phyloP scores from a whole-genome alignment of 257 asterid genomes.

The Vinca minor region DNA sequence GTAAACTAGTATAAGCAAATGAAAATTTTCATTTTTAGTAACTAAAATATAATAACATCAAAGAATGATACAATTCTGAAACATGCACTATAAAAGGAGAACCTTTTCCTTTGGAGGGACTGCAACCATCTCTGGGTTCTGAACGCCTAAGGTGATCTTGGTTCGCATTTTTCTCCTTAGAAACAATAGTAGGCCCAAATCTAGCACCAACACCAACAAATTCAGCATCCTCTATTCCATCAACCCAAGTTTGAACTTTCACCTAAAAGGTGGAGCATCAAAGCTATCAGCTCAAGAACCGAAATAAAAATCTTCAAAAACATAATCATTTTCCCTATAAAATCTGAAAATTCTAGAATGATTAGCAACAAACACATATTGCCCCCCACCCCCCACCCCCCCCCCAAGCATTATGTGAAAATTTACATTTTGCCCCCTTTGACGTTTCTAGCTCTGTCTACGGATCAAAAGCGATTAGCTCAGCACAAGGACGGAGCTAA shows the following conservation, averaged over 20 bases:
- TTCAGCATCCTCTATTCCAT: constrained; percentile 61
- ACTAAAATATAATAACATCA: constrained; percentile 8
- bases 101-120: constrained; percentile 56
- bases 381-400: too few relatives aligned
- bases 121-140: constrained; percentile 75
- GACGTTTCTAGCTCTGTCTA: too few relatives aligned
- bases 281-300: neutral
- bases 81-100: neutral
- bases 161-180: constrained; percentile 82
- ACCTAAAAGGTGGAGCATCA: constrained; percentile 36
- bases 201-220: constrained; percentile 95
- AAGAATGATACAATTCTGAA: constrained; percentile 4
- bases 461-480: too few relatives aligned
- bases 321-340: too few relatives aligned
- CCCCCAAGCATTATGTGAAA: too few relatives aligned
- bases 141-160: constrained; percentile 52
- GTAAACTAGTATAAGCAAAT: constrained; percentile 39
- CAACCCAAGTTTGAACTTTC: constrained; percentile 86
- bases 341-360: too few relatives aligned
- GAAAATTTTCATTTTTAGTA: constrained; percentile 13
- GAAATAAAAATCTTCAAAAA: neutral
- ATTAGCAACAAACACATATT: too few relatives aligned
- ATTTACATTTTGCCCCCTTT: too few relatives aligned
- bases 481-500: neutral
- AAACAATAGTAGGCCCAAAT: constrained; percentile 69